Evolutionary conservation across 2,329 filamentous ascomycete genomes (phyloP), one percentile per base, ranked within the genome.

Genomic region (Cytospora piceicola): DNA sequence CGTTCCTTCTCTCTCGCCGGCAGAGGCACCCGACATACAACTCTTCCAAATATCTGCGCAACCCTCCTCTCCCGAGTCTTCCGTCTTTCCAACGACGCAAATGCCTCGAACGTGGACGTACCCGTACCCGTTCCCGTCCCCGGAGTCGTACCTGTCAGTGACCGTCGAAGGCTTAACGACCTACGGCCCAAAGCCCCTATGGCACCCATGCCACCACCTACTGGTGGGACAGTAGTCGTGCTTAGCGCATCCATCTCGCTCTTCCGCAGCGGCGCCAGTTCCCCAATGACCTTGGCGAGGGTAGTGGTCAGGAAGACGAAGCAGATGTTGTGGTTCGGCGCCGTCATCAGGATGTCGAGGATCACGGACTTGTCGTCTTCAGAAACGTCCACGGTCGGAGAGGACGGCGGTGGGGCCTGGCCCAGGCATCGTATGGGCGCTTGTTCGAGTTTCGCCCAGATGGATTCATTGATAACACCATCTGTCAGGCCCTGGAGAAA

Each of bases 291-390:
- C 4, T 82, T 80, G 2, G 82, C 78, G 0, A 97, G 82, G 77
- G 93, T 94, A 11, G 91, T 88, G 0, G 90, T 92, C 20, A 97
- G 80, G 69, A 97, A 93, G 2, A 96, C 91, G 73, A 97, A 96
- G 0, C 91, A 90, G 63, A 97, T 94, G 73, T 93, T 95, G 77
- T 96, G 90, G 58, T 90, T 89, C 0, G 93, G 91, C 0, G 87
- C 84, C 2, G 85, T 81, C 0, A 90, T 85, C 2, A 97, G 83
- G 2, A 90, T 84, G 70, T 97, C 94, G 6, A 97, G 85, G 1
- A 95, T 75, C 3, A 78, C 73, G 0, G 77, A 77, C 73, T 85
- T 86, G 70, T 81, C 77, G 46, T 84, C 78, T 24, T 84, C 78
- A 15, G 69, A 66, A 2, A 69, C 20, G 1, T 71, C 57, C 22